phyloP scores from a whole-genome alignment of 2,329 filamentous ascomycete species.

The Botrytis galanthina region DNA sequence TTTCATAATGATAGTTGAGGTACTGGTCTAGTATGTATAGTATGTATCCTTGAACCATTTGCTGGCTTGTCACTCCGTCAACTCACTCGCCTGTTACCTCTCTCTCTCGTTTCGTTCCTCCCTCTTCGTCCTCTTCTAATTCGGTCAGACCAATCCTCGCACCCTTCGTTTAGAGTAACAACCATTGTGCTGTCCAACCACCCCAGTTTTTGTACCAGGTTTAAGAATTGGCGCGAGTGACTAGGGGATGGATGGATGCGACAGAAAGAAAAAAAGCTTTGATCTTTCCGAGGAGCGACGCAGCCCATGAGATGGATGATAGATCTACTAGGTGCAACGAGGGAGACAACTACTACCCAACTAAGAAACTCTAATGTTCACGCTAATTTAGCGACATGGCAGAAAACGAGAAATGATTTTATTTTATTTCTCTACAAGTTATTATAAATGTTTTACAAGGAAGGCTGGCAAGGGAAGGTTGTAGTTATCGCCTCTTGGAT shows the following conservation, averaged over 20 bases:
- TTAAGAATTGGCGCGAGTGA: neutral
- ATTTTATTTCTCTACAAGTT: neutral
- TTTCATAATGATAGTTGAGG: neutral
- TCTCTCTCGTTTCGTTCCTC: neutral
- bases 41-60: neutral
- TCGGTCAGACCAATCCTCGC: conserved; percentile 8
- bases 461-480: neutral
- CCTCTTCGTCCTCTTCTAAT: neutral
- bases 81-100: neutral
- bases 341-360: conserved; percentile 3
- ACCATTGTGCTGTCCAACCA: conserved; percentile 18
- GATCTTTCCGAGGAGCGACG: neutral
- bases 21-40: neutral
- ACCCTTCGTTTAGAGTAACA: neutral
- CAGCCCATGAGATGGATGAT: neutral
- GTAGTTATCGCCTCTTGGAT: conserved; percentile 18
- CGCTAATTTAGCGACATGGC: neutral
- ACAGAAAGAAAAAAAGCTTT: neutral
- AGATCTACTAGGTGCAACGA: neutral
- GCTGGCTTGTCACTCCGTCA: neutral
- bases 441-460: neutral
- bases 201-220: conserved; percentile 12
- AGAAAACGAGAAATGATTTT: neutral
- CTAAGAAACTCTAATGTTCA: neutral
- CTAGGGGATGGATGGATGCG: conserved; percentile 3